Evolutionary conservation across 345 rosid genomes (phyloP), one percentile per base, ranked within the genome.

Genomic region (Aquilaria malaccensis): DNA sequence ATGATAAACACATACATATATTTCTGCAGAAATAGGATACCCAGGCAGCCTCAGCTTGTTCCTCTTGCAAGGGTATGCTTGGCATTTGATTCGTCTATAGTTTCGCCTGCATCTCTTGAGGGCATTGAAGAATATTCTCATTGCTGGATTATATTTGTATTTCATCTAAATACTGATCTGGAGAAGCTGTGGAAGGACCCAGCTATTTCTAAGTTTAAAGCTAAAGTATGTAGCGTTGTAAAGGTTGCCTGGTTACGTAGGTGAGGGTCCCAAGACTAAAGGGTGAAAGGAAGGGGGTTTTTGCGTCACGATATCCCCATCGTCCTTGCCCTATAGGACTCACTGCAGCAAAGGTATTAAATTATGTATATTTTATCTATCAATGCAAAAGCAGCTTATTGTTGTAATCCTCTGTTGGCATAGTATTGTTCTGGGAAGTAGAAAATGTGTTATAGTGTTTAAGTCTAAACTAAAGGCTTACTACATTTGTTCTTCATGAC

Each of bases 181-280:
- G 97, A 89, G 52, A 89, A 93, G 85, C 77, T 93, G 57, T 89
- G 97, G 97, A 93, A 85, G 76, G 76, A 83, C 57, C 88, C 97
- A 54, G 79, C 96, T 56, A 79, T 83, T 73, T 89, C 97, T 48
- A 93, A 84, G 79, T 84, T 93, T 60, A 93, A 93, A 78, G 97
- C 98, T 31, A 92, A 92, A 86, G 96, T 86, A 62, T 13, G 61
- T 41, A 22, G 12, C 22, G 50, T 32, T 31, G 12, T 46, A 10
- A 73, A 67, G 55, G 43, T 66, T 74, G 62, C 62, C 54, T 68
- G 57, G 47, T 64, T 77, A 59, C 47, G 68, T 62, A 88, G 96
- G 98, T 93, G 66, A 89, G 97, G 79, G 98, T 89, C 67, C 97
- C 97, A n/a, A 81, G 87, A 77, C 62, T 93, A 64, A 85, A 85